Base-by-base conservation (phyloP, 116 monocot genomes). In the Trichopus zeylanicus region DNA sequence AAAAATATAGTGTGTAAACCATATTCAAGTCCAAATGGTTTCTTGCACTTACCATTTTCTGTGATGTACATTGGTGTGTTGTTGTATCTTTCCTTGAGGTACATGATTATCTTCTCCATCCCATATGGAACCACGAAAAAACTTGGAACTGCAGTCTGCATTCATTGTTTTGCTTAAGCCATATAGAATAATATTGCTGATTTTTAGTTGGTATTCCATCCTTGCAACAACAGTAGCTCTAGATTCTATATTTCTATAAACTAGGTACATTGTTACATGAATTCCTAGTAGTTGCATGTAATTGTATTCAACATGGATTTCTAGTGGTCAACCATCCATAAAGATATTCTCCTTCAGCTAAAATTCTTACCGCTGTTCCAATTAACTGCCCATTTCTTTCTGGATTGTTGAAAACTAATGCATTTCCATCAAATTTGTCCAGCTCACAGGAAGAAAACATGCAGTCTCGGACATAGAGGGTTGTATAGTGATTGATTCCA, bases 401-500 rank as follows among this genome's bases (percentile, higher is more conserved):
- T 53, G 59, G 70, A 12, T 67, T 71, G 11, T 39, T 39, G 12
- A 48, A 52, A 33, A 57, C 65, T 16, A 71, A 38, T 15, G 68
- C 80, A 57, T 77, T 46, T 28, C 34, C 72, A 1, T 73, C 54
- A 18, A 24, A 25, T 18, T 5, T 47, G 20, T 25, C 29, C 19
- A 26, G 19, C 4, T 61, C 38, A 30, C 85, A 86, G 24, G 61
- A 48, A 10, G 76, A 73, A 56, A 71, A 75, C 52, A 71, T 51
- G 66, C 86, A 86, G 30, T 86, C 86, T 29, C 61, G 74, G 1
- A 63, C 77, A 60, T 86, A 86, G 19, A 68, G 23, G 20, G 69
- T 71, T 12, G 86, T 69, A 49, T 86, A 86, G 24, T 86, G 78
- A 53, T 86, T 86, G 4, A 86, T 37, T 23, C 81, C 81, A 35